Evolutionary conservation across 2,329 filamentous ascomycete species (phyloP).

Genomic region (Aspergillus calidoustus): DNA sequence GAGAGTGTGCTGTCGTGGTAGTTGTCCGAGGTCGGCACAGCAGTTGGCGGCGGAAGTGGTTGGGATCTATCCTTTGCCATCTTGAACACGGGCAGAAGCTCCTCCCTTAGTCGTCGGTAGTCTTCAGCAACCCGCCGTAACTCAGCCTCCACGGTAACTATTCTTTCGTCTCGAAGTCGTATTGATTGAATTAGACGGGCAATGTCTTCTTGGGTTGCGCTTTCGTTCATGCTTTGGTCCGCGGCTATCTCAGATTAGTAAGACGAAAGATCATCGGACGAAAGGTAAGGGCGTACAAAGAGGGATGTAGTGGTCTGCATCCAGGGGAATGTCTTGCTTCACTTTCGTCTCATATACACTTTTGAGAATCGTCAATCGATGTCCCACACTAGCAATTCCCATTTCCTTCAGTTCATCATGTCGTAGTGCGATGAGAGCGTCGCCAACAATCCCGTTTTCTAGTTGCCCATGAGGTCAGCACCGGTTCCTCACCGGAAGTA

Average conservation of each 20-base stretch:
- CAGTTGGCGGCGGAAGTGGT: conserved; percentile 70
- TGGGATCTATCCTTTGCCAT: conserved; percentile 91
- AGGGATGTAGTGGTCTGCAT: conserved; percentile 91
- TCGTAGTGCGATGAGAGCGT: conserved; percentile 83
- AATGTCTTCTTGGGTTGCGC: conserved; percentile 91
- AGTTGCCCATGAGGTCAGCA: conserved; percentile 16
- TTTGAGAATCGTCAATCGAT: conserved; percentile 92
- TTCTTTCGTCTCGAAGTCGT: conserved; percentile 85
- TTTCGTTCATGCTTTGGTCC: conserved; percentile 84
- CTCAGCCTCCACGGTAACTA: conserved; percentile 81
- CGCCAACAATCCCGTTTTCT: conserved; percentile 95
- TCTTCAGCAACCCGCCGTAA: conserved; percentile 83
- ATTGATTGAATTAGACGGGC: conserved; percentile 88
- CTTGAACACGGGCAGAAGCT: conserved; percentile 86
- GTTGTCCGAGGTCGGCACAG: conserved; percentile 29
- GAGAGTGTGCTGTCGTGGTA: conserved; percentile 30
- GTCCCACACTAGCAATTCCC: conserved; percentile 89
- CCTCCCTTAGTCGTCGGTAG: conserved; percentile 85
- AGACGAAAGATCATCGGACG: conserved; percentile 17
- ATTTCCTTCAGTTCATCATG: conserved; percentile 96
- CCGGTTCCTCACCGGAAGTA: not conserved
- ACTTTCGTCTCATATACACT: conserved; percentile 96
- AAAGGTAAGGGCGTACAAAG: conserved; percentile 67
- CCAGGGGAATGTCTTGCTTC: conserved; percentile 87
- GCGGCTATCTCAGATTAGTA: conserved; percentile 65